Conservation (phyloP, 2,329 filamentous ascomycete genomes). For the Fusarium caatingaense region DNA sequence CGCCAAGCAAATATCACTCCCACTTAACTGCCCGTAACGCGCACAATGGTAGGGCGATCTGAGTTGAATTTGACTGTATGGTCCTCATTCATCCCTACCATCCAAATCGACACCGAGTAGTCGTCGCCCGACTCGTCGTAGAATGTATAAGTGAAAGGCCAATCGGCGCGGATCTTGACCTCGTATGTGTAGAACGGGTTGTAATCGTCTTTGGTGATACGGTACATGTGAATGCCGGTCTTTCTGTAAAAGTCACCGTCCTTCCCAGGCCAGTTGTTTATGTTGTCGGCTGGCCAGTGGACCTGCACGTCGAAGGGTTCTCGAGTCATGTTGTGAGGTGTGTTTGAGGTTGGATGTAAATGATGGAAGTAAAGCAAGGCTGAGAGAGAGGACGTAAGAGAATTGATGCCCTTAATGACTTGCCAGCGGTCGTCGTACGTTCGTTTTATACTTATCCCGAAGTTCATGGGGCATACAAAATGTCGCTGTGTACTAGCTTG, state of each 20-base stretch:
- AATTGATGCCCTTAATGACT: accelerated
- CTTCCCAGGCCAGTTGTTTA: not conserved
- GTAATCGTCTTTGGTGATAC: not conserved
- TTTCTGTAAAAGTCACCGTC: not conserved
- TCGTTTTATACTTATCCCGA: not conserved
- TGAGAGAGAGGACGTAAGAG: accelerated
- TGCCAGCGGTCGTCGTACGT: not conserved
- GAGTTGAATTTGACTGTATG: not conserved
- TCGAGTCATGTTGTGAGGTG: not conserved
- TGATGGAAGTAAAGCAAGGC: not conserved
- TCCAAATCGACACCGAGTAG: not conserved
- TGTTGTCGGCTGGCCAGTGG: not conserved
- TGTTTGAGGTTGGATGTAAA: not conserved
- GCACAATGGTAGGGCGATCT: not conserved
- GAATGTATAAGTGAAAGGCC: not conserved
- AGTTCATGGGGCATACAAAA: not conserved
- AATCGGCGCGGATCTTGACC: not conserved
- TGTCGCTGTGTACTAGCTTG: not conserved
- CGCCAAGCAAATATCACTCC: not conserved
- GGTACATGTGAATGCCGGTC: not conserved
- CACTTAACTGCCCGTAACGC: not conserved
- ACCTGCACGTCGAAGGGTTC: not conserved
- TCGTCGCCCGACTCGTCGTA: not conserved
- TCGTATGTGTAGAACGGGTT: not conserved
- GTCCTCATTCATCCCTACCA: not conserved